Percentiles rank a stretch among this genome's conserved stretches.
Evolutionary conservation across 352 stramenopile species (phyloP).

Genomic region (Globisporangium cylindrosporum): DNA sequence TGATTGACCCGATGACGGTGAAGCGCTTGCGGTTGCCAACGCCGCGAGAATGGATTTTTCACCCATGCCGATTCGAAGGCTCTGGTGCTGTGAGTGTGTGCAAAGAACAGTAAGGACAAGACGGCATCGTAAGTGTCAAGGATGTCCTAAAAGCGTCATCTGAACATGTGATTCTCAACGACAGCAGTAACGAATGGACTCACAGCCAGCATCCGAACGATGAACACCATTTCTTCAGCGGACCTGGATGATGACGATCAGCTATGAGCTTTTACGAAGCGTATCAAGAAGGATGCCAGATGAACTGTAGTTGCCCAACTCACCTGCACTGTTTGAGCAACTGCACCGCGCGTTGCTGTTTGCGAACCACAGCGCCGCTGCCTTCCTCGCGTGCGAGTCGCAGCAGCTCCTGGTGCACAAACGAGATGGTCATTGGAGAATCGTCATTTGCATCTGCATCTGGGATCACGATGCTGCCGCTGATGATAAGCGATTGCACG

Average conservation of each 20-base stretch:
- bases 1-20: background rate
- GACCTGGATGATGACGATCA: conserved; percentile 25
- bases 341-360: conserved; percentile 57
- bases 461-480: conserved; percentile 24
- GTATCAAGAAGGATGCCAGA: background rate
- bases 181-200: conserved; percentile 11
- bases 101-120: background rate
- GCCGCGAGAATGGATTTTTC: conserved; percentile 77
- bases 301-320: background rate
- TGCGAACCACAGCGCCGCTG: conserved; percentile 46
- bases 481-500: conserved; percentile 44
- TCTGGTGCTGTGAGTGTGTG: conserved; percentile 58
- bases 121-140: background rate
- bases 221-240: conserved; percentile 52
- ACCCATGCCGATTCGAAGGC: conserved; percentile 75
- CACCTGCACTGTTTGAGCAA: conserved; percentile 56
- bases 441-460: conserved; percentile 6
- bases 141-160: background rate
- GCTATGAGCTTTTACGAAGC: background rate
- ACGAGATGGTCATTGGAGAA: conserved; percentile 30
- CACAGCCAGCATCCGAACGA: conserved; percentile 76
- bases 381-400: conserved; percentile 58
- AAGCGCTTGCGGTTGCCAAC: conserved; percentile 42
- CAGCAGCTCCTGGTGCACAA: conserved; percentile 54
- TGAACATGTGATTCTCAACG: background rate